Conservation (phyloP, 306 rosid species). For the Chamaecrista fasciculata region DNA sequence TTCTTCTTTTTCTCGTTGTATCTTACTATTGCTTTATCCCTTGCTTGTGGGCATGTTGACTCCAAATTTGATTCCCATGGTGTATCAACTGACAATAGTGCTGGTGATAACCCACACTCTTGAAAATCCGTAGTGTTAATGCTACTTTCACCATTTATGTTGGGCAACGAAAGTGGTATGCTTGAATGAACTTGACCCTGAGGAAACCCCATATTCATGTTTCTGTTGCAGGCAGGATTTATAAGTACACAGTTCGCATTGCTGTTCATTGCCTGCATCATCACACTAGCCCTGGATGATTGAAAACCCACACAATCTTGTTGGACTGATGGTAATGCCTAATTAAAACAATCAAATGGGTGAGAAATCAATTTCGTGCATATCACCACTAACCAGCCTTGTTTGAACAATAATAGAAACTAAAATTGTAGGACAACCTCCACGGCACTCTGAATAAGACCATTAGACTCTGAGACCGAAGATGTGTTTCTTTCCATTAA, state of each 20-base stretch:
- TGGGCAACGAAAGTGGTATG: slow-evolving; percentile 55
- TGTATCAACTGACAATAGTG: slow-evolving; percentile 53
- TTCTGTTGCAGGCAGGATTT: slow-evolving; percentile 45
- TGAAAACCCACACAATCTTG: slow-evolving; percentile 56
- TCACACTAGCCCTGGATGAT: slow-evolving; percentile 42
- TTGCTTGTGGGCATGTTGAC: slow-evolving; percentile 56
- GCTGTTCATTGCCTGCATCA: slow-evolving; percentile 43
- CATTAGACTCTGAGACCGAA: slow-evolving; percentile 59
- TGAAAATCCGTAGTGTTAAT: slow-evolving; percentile 56
- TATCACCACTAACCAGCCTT: slow-evolving; percentile 2
- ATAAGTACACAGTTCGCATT: slow-evolving; percentile 46
- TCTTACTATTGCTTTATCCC: slow-evolving; percentile 83
- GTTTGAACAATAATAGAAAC: slow-evolving; percentile 14
- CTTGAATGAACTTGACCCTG: slow-evolving; percentile 56
- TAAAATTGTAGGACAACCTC: slow-evolving; percentile 52
- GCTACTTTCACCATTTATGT: slow-evolving; percentile 57
- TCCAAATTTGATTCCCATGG: slow-evolving; percentile 72
- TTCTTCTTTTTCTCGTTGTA: slow-evolving; percentile 85
- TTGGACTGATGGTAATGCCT: slow-evolving; percentile 64
- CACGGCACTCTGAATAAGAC: slow-evolving; percentile 47
- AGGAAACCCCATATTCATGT: slow-evolving; percentile 64
- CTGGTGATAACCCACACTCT: slow-evolving; percentile 62
- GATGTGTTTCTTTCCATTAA: slow-evolving; percentile 54
- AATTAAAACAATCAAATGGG: slow-evolving; percentile 26
- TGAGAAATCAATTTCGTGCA: slow-evolving; percentile 27